Percentiles rank a stretch among this genome's conserved stretches.
Evolutionary conservation across 106 monocot species (phyloP).

Genomic region (Vanilla planifolia): DNA sequence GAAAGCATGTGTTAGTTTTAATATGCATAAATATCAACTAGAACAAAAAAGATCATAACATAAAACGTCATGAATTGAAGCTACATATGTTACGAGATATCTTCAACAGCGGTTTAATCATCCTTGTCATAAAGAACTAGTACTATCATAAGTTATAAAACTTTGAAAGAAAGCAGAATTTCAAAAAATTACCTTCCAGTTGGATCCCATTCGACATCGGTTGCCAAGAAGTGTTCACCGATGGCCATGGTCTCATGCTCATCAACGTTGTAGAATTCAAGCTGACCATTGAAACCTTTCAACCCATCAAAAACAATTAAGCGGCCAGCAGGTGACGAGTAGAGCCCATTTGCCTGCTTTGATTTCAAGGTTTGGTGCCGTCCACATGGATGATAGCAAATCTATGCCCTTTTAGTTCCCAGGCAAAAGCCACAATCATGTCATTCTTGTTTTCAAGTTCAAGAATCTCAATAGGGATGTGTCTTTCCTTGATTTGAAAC

Average conservation of each 20-base stretch:
- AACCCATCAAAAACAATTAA: slow-evolving; percentile 80
- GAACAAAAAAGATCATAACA: slow-evolving; percentile 60
- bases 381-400: slow-evolving; percentile 95
- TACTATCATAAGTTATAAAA: too few species aligned
- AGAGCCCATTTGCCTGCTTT: slow-evolving; percentile 91
- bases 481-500: slow-evolving; percentile 88
- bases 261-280: slow-evolving; percentile 95
- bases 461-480: slow-evolving; percentile 87
- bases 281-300: slow-evolving; percentile 87
- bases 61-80: slow-evolving; percentile 86
- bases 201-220: slow-evolving; percentile 92
- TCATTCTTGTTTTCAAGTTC: slow-evolving; percentile 96
- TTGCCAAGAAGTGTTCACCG: slow-evolving; percentile 92
- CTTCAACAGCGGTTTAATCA: slow-evolving; percentile 24
- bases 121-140: too few species aligned
- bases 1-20: too few species aligned
- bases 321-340: slow-evolving; percentile 81
- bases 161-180: not conserved
- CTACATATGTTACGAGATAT: slow-evolving; percentile 74
- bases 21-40: not conserved
- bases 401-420: slow-evolving; percentile 93
- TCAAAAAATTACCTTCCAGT: slow-evolving; percentile 58
- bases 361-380: slow-evolving; percentile 65
- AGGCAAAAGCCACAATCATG: slow-evolving; percentile 88
- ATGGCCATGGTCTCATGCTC: slow-evolving; percentile 90